Percentiles rank a stretch among this genome's conserved stretches.
phyloP scores from a whole-genome alignment of 805 yeast species.

The Ogataea pignaliae region DNA sequence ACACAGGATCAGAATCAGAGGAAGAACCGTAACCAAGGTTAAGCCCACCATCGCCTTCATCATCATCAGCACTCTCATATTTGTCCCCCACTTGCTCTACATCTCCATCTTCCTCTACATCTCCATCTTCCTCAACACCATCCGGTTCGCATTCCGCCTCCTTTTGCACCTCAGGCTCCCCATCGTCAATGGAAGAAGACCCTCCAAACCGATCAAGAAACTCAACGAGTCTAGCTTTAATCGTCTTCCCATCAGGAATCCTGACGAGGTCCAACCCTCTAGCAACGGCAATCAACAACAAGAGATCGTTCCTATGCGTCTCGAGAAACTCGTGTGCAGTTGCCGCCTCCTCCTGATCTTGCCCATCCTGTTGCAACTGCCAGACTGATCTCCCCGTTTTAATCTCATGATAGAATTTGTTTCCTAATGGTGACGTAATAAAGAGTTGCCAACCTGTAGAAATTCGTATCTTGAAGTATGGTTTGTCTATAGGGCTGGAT shows the following conservation, averaged over 20 bases:
- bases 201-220: background rate
- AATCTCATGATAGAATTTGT: slow-evolving; percentile 20
- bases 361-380: slow-evolving; percentile 17
- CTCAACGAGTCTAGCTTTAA: background rate
- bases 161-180: background rate
- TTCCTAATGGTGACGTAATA: slow-evolving; percentile 17
- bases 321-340: slow-evolving; percentile 3
- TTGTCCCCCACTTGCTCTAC: background rate
- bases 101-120: background rate
- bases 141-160: background rate
- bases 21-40: slow-evolving; percentile 2
- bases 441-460: slow-evolving; percentile 19
- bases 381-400: slow-evolving; percentile 14
- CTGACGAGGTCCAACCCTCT: slow-evolving; percentile 9
- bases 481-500: background rate
- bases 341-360: background rate
- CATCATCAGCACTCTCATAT: too few species aligned
- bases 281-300: slow-evolving; percentile 13
- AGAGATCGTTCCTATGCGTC: slow-evolving; percentile 6
- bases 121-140: background rate
- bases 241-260: background rate
- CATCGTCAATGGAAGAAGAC: background rate
- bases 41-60: slow-evolving; percentile 1
- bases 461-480: slow-evolving; percentile 10
- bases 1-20: background rate